Conservation (phyloP, 768 basidiomycete species). For the Hygrophorus russula region DNA sequence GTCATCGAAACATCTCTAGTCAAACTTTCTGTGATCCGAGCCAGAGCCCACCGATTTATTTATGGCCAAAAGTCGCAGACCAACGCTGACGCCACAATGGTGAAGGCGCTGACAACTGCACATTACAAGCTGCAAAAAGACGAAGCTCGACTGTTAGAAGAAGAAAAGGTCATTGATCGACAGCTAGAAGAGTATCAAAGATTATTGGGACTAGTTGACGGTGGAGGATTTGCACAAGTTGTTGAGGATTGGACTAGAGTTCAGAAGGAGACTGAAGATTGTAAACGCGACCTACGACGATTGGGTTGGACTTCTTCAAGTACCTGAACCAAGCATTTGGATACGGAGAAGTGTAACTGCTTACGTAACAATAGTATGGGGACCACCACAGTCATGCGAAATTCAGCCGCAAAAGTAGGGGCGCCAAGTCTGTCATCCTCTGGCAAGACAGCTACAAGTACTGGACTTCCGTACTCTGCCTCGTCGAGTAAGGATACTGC, state of each 20-base stretch:
- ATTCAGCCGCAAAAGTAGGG: too few relatives aligned
- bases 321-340: too few relatives aligned
- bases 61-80: slow-evolving; percentile 23
- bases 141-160: slow-evolving; percentile 23
- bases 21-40: slow-evolving; percentile 35
- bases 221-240: slow-evolving; percentile 33
- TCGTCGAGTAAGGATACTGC: too few relatives aligned
- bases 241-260: slow-evolving; percentile 37
- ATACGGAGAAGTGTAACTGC: too few relatives aligned
- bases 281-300: slow-evolving; percentile 33
- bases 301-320: too few relatives aligned
- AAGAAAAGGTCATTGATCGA: slow-evolving; percentile 24
- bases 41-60: slow-evolving; percentile 24
- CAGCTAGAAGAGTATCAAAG: slow-evolving; percentile 31
- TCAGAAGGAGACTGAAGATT: slow-evolving; percentile 38
- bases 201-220: slow-evolving; percentile 31
- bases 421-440: too few relatives aligned
- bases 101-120: slow-evolving; percentile 21
- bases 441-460: too few relatives aligned
- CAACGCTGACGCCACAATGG: slow-evolving; percentile 13
- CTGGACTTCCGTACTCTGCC: too few relatives aligned
- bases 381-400: too few relatives aligned
- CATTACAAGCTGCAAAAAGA: slow-evolving; percentile 22
- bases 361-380: too few relatives aligned
- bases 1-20: slow-evolving; percentile 35